Percentiles rank a stretch among this genome's conserved stretches.
These are phyloP conservation scores for Calamus simplicifolius DNA, from an alignment of 176 grass and related monocot genomes.

Conservation along the genomic window DNA sequence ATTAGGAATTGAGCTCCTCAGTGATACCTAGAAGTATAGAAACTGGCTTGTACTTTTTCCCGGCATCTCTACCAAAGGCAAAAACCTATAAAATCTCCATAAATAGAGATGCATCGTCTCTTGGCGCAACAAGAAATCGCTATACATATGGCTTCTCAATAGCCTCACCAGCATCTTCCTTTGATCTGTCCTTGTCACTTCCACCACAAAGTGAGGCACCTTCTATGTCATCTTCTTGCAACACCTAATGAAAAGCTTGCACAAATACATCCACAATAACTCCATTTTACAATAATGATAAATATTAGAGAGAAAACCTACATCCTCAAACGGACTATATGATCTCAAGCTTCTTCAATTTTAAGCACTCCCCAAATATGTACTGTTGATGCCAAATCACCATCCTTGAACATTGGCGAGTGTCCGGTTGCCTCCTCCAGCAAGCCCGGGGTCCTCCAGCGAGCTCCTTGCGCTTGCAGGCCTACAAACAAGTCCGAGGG, in stretches of 20 bases:
- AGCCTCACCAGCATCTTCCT: background rate
- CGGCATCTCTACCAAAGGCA: background rate
- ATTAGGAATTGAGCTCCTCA: background rate
- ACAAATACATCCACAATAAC: constrained; percentile 83
- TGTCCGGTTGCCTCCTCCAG: no score
- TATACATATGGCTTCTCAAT: constrained; percentile 93
- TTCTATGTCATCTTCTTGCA: constrained; percentile 71
- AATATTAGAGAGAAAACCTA: constrained; percentile 59
- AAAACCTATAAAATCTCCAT: constrained; percentile 63
- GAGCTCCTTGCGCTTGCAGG: no score
- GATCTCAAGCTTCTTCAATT: constrained; percentile 95
- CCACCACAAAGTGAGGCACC: constrained; percentile 68
- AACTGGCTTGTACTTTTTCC: background rate
- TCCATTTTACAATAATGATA: constrained; percentile 87
- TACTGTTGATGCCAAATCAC: no score
- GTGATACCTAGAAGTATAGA: background rate
- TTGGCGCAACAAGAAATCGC: constrained; percentile 65
- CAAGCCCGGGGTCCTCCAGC: no score
- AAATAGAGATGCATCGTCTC: constrained; percentile 63
- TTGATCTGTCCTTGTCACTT: constrained; percentile 41
- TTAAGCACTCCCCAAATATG: constrained; percentile 63
- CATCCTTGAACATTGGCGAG: no score
- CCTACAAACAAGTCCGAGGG: no score
- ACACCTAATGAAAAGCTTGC: constrained; percentile 50
- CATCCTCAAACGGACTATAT: constrained; percentile 77